Percentiles rank a stretch among this genome's conserved stretches.
Evolutionary conservation across 179 eudicot genomes (phyloP).

Genomic region (Drosera spatulata): DNA sequence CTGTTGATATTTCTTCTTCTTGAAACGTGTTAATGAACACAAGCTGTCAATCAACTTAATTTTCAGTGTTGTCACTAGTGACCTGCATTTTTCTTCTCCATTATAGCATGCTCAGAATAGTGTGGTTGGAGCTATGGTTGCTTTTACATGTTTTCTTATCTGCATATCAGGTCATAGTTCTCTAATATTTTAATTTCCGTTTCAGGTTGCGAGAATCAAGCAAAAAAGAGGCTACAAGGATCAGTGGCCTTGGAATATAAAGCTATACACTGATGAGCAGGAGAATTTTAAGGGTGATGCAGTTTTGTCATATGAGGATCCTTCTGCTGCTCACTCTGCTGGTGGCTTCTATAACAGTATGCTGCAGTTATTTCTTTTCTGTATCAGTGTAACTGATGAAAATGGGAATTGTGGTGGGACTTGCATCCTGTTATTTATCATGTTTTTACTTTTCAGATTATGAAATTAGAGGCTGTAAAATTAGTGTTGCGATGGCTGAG

Average conservation of each 20-base stretch:
- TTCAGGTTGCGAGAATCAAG: slow-evolving; percentile 87
- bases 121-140: no score
- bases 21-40: no score
- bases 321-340: slow-evolving; percentile 91
- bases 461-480: slow-evolving; percentile 8
- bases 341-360: slow-evolving; percentile 78
- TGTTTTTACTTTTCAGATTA: slow-evolving; percentile 2
- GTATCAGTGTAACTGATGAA: no score
- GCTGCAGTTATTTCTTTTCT: neutral
- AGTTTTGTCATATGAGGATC: slow-evolving; percentile 82
- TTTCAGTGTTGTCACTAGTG: no score
- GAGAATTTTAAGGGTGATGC: slow-evolving; percentile 95
- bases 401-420: no score
- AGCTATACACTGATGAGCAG: slow-evolving; percentile 76
- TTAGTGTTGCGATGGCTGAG: slow-evolving; percentile 14
- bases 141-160: no score
- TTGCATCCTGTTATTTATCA: no score
- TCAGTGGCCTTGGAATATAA: slow-evolving; percentile 98
- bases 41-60: no score
- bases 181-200: neutral
- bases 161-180: no score
- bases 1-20: no score
- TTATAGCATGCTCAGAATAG: no score
- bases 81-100: no score
- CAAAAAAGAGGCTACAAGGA: slow-evolving; percentile 94